Evolutionary conservation across 352 stramenopile species (phyloP), one percentile per base, ranked within the genome.

Genomic region (Pythium coloratum): DNA sequence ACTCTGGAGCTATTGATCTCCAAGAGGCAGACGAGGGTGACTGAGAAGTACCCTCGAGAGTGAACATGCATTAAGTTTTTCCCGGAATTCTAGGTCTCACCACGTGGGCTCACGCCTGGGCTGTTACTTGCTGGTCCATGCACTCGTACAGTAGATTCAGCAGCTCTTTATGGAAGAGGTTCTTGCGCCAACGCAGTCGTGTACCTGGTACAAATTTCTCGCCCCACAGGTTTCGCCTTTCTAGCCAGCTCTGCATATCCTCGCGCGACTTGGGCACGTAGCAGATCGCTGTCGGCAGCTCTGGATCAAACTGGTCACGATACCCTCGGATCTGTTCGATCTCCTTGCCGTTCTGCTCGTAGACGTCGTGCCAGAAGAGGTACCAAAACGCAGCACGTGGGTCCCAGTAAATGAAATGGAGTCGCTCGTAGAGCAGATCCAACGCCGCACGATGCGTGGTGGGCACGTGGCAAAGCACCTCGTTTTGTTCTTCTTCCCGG

Each of bases 321-420:
- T 70, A 64, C 18, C 36, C 54, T 13, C 32, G 18, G 18, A 84
- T 28, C 0, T 63, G 28, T 18, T 47, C 61, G 59, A 82, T 78
- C 16, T 72, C 66, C 3, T 8, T 0, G 3, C 66, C 58, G 50
- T 84, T 86, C 0, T 73, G 65, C 26, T 66, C 65, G 36, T 65
- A 84, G 13, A 86, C 69, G 44, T 82, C 76, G 53, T 81, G 71
- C 71, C 67, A 84, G 62, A 86, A 82, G 9, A 84, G 58, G 30
- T 72, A 84, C 78, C 78, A 86, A 20, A 77, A 75, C 28, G 61
- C 70, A 38, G 67, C 59, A 0, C 62, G 70, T 10, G 62, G 59
- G 46, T 86, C 69, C 7, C 69, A 74, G 0, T 75, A 55, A 2
- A 84, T 56, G 28, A 69, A 80, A 12, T 65, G 24, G 14, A 78